Conservation (phyloP, 2,329 filamentous ascomycete species). For the Coniochaeta pulveracea region DNA sequence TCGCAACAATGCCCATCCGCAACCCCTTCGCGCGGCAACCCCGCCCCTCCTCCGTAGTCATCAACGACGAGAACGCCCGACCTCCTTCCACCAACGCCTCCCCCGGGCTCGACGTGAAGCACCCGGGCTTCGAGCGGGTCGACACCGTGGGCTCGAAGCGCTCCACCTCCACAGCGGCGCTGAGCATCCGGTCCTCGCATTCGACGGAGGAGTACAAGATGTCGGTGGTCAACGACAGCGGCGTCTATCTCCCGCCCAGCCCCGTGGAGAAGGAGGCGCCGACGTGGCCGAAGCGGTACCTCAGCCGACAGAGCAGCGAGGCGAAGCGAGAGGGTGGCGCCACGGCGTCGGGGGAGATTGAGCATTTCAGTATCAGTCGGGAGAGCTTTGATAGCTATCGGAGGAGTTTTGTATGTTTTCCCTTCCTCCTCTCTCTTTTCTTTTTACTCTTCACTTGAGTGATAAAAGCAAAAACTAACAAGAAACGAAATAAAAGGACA, state of each 20-base stretch:
- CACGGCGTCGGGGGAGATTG: slow-evolving; percentile 62
- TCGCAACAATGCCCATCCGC: slow-evolving; percentile 54
- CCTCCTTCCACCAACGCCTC: slow-evolving; percentile 21
- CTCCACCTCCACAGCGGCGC: slow-evolving; percentile 50
- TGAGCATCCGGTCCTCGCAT: slow-evolving; percentile 44
- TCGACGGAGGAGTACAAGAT: slow-evolving; percentile 67
- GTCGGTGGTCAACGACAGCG: slow-evolving; percentile 90
- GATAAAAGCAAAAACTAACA: slow-evolving; percentile 5
- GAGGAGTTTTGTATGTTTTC: slow-evolving; percentile 71
- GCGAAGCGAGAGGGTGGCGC: too few relatives aligned
- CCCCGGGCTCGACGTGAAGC: slow-evolving; percentile 25
- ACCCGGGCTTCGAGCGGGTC: slow-evolving; percentile 47
- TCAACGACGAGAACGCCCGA: slow-evolving; percentile 42
- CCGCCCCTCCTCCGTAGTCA: slow-evolving; percentile 35
- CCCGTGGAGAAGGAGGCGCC: slow-evolving; percentile 70
- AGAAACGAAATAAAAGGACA: slow-evolving; percentile 58
- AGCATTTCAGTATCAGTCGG: slow-evolving; percentile 88
- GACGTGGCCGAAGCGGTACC: slow-evolving; percentile 53
- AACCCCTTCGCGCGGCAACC: slow-evolving; percentile 55
- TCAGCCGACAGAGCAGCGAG: slow-evolving; percentile 45
- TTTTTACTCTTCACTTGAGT: background rate
- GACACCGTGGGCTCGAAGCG: slow-evolving; percentile 52
- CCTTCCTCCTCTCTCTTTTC: slow-evolving; percentile 1
- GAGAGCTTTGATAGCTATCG: slow-evolving; percentile 97
- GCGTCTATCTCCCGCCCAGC: slow-evolving; percentile 92